Evolutionary conservation across 208 protist species (phyloP).

Genomic region (Leishmania guyanensis): DNA sequence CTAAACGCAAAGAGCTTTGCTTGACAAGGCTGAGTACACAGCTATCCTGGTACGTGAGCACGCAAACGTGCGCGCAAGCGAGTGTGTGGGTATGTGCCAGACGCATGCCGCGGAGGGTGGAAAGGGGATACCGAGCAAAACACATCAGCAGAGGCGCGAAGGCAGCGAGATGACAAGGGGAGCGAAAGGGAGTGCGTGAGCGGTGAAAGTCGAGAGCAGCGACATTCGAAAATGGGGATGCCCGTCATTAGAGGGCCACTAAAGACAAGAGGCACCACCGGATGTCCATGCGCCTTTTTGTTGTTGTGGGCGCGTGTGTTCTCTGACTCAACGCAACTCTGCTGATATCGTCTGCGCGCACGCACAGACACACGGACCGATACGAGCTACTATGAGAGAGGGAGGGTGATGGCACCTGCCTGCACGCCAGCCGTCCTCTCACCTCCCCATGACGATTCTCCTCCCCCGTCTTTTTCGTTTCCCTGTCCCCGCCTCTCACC

Average conservation of each 20-base stretch:
- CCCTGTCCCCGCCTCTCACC: too few relatives aligned
- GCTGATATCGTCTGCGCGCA: neutral
- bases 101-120: neutral
- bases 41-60: neutral
- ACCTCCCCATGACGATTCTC: neutral
- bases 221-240: neutral
- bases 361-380: too few relatives aligned
- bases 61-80: neutral
- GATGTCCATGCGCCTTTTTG: neutral
- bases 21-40: neutral
- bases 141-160: neutral
- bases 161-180: neutral
- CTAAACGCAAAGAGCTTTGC: neutral
- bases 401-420: too few relatives aligned
- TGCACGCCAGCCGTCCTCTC: neutral
- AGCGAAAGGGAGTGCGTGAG: neutral
- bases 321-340: neutral
- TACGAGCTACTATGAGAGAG: too few relatives aligned
- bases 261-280: neutral
- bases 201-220: neutral
- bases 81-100: neutral
- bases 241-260: neutral
- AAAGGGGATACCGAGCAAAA: neutral
- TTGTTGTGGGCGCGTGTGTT: neutral
- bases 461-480: neutral